Evolutionary conservation across 768 basidiomycete species (phyloP).

Genomic region (Leucogyrophana mollusca): DNA sequence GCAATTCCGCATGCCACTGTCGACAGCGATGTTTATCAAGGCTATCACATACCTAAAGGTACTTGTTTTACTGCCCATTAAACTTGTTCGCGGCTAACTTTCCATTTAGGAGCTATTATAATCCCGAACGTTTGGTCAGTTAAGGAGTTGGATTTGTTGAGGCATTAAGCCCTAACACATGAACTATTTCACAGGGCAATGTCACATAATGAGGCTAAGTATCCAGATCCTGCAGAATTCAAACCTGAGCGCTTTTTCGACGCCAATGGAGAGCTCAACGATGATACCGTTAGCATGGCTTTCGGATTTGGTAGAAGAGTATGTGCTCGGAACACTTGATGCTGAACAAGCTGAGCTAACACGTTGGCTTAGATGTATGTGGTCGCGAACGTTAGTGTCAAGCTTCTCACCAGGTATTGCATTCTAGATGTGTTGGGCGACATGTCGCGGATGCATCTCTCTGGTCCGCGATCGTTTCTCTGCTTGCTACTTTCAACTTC

Average conservation of each 20-base stretch:
- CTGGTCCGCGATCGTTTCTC: slow-evolving; percentile 35
- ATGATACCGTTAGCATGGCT: slow-evolving; percentile 15
- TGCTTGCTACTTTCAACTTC: slow-evolving; percentile 39
- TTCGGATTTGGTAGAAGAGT: slow-evolving; percentile 28
- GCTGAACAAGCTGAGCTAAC: no score
- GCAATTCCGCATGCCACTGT: slow-evolving; percentile 17
- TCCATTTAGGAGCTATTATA: slow-evolving; percentile 17
- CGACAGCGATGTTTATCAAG: slow-evolving; percentile 23
- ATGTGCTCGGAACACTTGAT: slow-evolving; percentile 3
- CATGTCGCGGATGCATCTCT: slow-evolving; percentile 33
- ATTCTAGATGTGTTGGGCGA: slow-evolving; percentile 35
- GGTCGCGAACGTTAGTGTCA: no score
- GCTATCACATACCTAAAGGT: slow-evolving; percentile 27
- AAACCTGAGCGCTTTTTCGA: slow-evolving; percentile 29
- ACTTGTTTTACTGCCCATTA: neutral
- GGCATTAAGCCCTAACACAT: neutral
- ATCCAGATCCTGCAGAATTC: slow-evolving; percentile 31
- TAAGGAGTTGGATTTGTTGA: neutral
- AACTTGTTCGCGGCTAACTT: slow-evolving; percentile 3
- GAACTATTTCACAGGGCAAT: slow-evolving; percentile 26
- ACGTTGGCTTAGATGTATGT: no score
- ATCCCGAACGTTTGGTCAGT: slow-evolving; percentile 28
- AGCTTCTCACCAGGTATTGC: no score
- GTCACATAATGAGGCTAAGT: slow-evolving; percentile 28
- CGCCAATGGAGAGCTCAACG: slow-evolving; percentile 16